Base-by-base conservation (phyloP, 441 rosid genomes). In the Cnidoscolus chayamansa region DNA sequence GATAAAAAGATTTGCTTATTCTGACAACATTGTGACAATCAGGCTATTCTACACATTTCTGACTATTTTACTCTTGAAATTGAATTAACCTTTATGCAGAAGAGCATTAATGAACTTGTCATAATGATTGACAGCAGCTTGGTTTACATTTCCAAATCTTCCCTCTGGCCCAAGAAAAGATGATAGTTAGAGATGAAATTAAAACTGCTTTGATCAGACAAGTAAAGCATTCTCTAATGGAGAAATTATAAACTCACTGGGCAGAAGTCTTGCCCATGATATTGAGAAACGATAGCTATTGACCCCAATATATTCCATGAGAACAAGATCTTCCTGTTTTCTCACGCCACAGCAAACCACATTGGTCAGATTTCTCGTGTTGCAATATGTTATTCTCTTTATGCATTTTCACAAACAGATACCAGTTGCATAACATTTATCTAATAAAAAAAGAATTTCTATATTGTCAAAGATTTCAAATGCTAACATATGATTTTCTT, bases 241-340 rank as follows among this genome's bases (percentile, higher is more conserved):
- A 49, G 74, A 56, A 63, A 25, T 8, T 19, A 62, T 70, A 48
- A 43, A 57, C 84, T 84, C 71, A 89, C 95, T 76, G 4, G 97
- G 90, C 69, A 91, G 82, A 58, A 88, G 69, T 77, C 92, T 83
- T 67, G 94, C 84, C 94, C 94, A 86, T 43, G 97, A 88, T 66
- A 89, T 83, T 10, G 95, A 91, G 81, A 91, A 84, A 4, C 90
- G 77, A 62, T 87, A 88, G 84, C 90, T 85, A 68, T 84, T 78
- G 53, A 85, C 89, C 68, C 97, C 93, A 55, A 89, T 79, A 54
- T 73, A 57, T 48, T 76, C 76, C 97, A 85, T 88, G 50, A 86
- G 81, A 74, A 81, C 82, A 58, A 88, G 60, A 67, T 89, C 93
- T 77, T 85, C 92, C 97, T 89, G 84, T 65, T 74, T 55, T 62